Evolutionary conservation across 2,329 filamentous ascomycete genomes (phyloP).

Genomic region (Claviceps spartinae): DNA sequence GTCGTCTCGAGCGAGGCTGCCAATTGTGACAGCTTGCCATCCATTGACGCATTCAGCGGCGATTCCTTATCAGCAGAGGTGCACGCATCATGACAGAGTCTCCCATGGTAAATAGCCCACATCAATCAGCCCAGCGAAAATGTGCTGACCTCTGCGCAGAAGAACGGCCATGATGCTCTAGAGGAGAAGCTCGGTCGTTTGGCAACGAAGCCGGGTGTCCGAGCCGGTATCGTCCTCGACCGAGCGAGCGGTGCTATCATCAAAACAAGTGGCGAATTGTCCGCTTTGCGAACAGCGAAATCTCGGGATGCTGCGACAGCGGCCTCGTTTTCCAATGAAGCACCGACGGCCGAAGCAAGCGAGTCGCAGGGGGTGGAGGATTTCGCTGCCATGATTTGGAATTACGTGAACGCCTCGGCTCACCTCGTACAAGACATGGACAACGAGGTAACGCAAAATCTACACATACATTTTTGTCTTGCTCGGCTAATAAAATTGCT

Average conservation of each 20-base stretch:
- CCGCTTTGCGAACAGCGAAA: constrained; percentile 34
- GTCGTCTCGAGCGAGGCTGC: not conserved
- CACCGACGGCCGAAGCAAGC: constrained; percentile 26
- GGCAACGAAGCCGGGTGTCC: constrained; percentile 65
- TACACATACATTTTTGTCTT: not conserved
- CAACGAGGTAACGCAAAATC: constrained; percentile 38
- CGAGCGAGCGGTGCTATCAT: constrained; percentile 59
- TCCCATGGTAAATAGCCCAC: constrained; percentile 1
- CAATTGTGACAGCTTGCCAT: not conserved
- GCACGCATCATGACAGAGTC: constrained; percentile 7
- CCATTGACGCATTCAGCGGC: not conserved
- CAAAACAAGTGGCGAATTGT: constrained; percentile 57
- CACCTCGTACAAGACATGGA: constrained; percentile 61
- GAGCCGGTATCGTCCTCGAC: constrained; percentile 64
- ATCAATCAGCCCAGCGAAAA: not conserved
- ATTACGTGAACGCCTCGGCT: constrained; percentile 56
- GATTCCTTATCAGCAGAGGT: not conserved
- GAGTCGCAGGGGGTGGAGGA: constrained; percentile 53
- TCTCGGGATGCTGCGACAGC: constrained; percentile 22
- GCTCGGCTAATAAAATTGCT: constrained; percentile 10
- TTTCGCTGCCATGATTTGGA: constrained; percentile 63
- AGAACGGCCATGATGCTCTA: constrained; percentile 44
- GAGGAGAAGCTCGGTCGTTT: constrained; percentile 54
- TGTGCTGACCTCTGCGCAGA: constrained; percentile 13
- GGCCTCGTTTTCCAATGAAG: constrained; percentile 33